A percentile compares a stretch with the other conserved stretches of the same genome.
phyloP scores from a whole-genome alignment of 192 early-diverging fungal species.

The Podila epigama region DNA sequence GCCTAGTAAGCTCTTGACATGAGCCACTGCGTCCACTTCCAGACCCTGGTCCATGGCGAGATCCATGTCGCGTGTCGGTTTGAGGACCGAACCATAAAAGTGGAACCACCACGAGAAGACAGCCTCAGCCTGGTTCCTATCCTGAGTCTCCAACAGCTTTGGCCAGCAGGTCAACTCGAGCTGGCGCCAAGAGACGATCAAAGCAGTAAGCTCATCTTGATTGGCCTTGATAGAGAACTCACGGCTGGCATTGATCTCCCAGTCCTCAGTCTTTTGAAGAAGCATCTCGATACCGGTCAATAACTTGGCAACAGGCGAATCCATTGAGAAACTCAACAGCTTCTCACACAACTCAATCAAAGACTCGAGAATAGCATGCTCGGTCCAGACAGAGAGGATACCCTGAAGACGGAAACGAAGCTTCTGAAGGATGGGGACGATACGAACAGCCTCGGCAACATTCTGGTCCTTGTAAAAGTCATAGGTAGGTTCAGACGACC shows the following conservation, averaged over 20 bases:
- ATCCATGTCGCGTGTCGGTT: conserved; percentile 52
- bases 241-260: conserved; percentile 87
- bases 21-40: conserved; percentile 35
- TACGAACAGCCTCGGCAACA: conserved; percentile 72
- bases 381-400: conserved; percentile 87
- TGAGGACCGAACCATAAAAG: conserved; percentile 68
- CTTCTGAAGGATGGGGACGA: conserved; percentile 66
- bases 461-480: conserved; percentile 93
- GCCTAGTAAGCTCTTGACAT: conserved; percentile 60
- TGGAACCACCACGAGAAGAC: conserved; percentile 91
- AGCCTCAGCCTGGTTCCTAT: conserved; percentile 67
- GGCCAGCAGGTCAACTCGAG: conserved; percentile 91
- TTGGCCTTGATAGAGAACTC: conserved; percentile 78
- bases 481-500: conserved; percentile 62
- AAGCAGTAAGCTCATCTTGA: conserved; percentile 68
- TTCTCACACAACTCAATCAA: conserved; percentile 68
- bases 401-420: conserved; percentile 66
- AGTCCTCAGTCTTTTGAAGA: conserved; percentile 89
- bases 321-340: conserved; percentile 72
- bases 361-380: conserved; percentile 86
- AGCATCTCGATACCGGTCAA: conserved; percentile 90
- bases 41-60: conserved; percentile 32
- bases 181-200: conserved; percentile 93
- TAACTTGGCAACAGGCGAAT: conserved; percentile 89
- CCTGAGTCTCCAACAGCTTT: conserved; percentile 84